A percentile compares a stretch with the other conserved stretches of the same genome.
Evolutionary conservation across 352 stramenopile genomes (phyloP).

Genomic region (Phytophthora fragariae): DNA sequence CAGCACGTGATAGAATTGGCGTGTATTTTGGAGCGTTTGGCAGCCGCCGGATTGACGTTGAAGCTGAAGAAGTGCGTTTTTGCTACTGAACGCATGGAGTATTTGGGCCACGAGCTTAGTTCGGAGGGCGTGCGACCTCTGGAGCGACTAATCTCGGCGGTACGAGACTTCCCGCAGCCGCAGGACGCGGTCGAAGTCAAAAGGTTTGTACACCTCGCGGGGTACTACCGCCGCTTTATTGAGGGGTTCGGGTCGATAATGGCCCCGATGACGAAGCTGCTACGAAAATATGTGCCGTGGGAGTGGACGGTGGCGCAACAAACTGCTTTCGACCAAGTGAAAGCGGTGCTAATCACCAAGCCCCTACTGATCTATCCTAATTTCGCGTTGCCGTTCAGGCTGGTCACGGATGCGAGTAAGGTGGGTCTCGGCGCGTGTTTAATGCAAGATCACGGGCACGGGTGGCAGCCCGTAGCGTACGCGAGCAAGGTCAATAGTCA

Average conservation of each 20-base stretch:
- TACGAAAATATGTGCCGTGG: not conserved
- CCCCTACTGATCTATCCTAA: conserved; percentile 1
- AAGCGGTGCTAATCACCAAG: not conserved
- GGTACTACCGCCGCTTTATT: not conserved
- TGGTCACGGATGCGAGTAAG: not conserved
- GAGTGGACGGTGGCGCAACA: not conserved
- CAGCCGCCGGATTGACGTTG: no score
- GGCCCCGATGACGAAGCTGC: not conserved
- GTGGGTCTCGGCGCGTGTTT: not conserved
- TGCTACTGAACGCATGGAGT: no score
- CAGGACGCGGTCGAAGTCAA: not conserved
- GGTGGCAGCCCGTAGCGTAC: not conserved
- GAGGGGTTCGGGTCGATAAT: no score
- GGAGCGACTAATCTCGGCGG: no score
- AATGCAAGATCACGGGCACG: not conserved
- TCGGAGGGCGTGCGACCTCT: no score
- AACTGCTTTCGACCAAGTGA: not conserved
- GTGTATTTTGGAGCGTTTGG: no score
- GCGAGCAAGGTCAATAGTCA: not conserved
- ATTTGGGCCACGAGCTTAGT: no score
- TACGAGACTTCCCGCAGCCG: not conserved
- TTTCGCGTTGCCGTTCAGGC: not conserved
- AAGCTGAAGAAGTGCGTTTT: no score
- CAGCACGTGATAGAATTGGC: no score
- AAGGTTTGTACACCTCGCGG: not conserved